Base-by-base conservation (phyloP, 331 rosid species). In the Cydonia oblonga region DNA sequence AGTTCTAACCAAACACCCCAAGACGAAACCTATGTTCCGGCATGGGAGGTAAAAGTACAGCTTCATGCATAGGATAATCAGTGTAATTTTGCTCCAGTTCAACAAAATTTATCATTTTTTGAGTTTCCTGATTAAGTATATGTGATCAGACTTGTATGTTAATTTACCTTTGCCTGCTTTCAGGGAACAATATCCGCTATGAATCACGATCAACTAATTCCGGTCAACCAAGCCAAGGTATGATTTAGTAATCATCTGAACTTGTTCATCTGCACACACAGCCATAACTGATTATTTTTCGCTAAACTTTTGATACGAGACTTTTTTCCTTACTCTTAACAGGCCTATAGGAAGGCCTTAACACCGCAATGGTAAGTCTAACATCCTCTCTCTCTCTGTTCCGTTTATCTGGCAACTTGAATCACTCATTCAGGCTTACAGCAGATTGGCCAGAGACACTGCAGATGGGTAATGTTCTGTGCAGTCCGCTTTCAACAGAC, bases 381-480 rank as follows among this genome's bases (percentile, higher is more conserved):
- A 29, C 32, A 56, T 8, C 26, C 13, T 56, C 26, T 56, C 61
- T 56, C 61, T 51, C 25, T 69, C 7, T 5, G 30, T 28, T 8
- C 22, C 22, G 57, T 28, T 69, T 52, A 16, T 32, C 23, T 19
- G n/a, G 49, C 54, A 56, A 56, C 61, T 56, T 10, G 61, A 56
- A 56, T 32, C 65, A 46, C 73, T 25, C 59, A 46, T 68, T 4
- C 52, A 84, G 85, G 52, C 75, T 81, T 32, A 75, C 75, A n/a
- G 10, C 25, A 5, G 15, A 6, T 2, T 81, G 83, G 75, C 13
- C 69, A 3, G 13, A 6, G 40, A 29, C 18, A 40, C 12, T 81
- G 54, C 60, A 49, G 25, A 68, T 64, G 18, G 25, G 10, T 0
- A 15, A n/a, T 9, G 51, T 28, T 6, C 2, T 81, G 11, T 40